phyloP scores from a whole-genome alignment of 352 stramenopile species.

The Phytophthora capsici region DNA sequence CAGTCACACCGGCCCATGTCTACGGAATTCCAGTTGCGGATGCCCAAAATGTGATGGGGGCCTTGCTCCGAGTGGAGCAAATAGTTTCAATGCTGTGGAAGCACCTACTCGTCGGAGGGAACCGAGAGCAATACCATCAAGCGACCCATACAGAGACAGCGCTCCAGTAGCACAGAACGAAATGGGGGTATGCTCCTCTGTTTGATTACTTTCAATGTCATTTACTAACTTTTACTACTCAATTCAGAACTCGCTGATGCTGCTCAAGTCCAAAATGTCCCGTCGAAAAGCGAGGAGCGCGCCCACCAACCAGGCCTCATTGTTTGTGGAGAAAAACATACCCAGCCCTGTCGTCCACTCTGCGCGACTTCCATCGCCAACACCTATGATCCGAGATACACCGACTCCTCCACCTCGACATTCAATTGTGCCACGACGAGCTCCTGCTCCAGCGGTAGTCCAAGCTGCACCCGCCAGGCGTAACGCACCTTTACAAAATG shows the following conservation, averaged over 20 bases:
- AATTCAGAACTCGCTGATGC: slow-evolving; percentile 65
- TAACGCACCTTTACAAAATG: slow-evolving; percentile 34
- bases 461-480: slow-evolving; percentile 18
- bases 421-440: slow-evolving; percentile 16
- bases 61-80: slow-evolving; percentile 10
- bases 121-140: slow-evolving; percentile 16
- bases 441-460: slow-evolving; percentile 22
- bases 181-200: slow-evolving; percentile 52
- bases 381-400: slow-evolving; percentile 13
- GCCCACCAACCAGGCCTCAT: slow-evolving; percentile 69
- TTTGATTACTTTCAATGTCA: too few species aligned
- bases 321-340: slow-evolving; percentile 66
- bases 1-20: slow-evolving; percentile 57
- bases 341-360: slow-evolving; percentile 36
- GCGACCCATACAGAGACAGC: slow-evolving; percentile 41
- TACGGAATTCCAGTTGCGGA: slow-evolving; percentile 73
- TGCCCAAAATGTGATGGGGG: slow-evolving; percentile 66
- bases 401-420: slow-evolving; percentile 29
- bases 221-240: background rate
- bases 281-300: slow-evolving; percentile 72
- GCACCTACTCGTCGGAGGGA: slow-evolving; percentile 50
- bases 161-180: slow-evolving; percentile 42
- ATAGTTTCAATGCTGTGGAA: slow-evolving; percentile 18
- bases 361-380: slow-evolving; percentile 24
- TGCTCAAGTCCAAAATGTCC: slow-evolving; percentile 87